Evolutionary conservation across 75 land plant species (phyloP), one percentile per base, ranked within the genome.

Genomic region (Picea sitchensis): DNA sequence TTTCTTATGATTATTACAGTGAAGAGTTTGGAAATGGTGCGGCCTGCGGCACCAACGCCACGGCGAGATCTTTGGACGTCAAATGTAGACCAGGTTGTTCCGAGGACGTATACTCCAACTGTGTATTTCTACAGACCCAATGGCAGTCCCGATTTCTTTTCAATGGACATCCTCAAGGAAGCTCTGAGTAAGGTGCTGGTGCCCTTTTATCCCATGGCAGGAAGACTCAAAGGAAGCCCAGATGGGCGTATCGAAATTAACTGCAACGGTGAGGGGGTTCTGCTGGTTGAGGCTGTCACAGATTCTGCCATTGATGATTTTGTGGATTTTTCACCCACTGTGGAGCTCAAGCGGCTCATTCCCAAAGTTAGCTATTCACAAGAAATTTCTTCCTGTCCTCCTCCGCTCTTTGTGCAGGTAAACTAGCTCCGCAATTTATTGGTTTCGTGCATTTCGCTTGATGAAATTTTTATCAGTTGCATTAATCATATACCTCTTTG

Each of bases 131-230:
- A n/a, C n/a, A n/a, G n/a, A n/a, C 26, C 26, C 26, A 26, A 26
- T 26, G 26, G 26, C 26, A 30, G 47, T 61, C 17, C 58, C 31
- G 31, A 41, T 21, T 85, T 77, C 62, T 81, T 83, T 76, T 21
- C 64, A 12, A 14, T 61, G 34, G 68, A 59, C 4, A 68, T 76
- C 7, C 61, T 90, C 5, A 79, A 82, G 76, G 82, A 82, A 60
- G 87, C 88, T 2, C 77, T 90, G 59, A 63, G 80, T 77, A 80
- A 73, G 82, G 90, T 83, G 13, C 78, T 90, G 77, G 92, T 86
- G 26, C 81, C 84, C 1, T 90, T 88, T 80, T 90, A 90, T 75
- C 92, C 92, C 15, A 77, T 88, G 84, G 88, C 90, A 0, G 90
- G 90, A 0, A 74, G 90, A 62, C 80, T 90, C 31, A 58, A 51